phyloP scores from a whole-genome alignment of 176 grass and related monocot species.

The Bromus sterilis region DNA sequence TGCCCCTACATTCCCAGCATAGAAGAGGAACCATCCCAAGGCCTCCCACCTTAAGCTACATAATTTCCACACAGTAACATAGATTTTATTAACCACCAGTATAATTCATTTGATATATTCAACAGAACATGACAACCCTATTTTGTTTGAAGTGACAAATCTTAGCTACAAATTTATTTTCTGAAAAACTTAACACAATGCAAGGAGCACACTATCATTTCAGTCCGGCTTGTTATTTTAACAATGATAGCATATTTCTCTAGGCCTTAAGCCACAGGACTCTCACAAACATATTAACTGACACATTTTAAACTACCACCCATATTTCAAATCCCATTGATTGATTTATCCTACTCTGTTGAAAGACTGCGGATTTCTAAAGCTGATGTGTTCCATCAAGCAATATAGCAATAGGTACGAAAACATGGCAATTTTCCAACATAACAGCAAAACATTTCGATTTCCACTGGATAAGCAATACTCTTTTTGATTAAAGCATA shows the following conservation, averaged over 20 bases:
- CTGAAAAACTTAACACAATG: not conserved
- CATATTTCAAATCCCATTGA: not conserved
- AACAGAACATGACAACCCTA: not conserved
- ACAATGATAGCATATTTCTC: not conserved
- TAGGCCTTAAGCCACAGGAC: not conserved
- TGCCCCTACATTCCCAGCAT: conserved; percentile 55
- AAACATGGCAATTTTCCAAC: not conserved
- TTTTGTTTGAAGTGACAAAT: not conserved
- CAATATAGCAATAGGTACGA: not conserved
- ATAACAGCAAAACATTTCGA: not conserved
- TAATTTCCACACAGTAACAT: not conserved
- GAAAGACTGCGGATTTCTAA: not conserved
- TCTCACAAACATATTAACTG: not conserved
- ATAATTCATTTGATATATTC: not conserved
- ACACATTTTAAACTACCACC: not conserved
- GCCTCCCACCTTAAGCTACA: conserved; percentile 84
- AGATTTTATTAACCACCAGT: conserved; percentile 2
- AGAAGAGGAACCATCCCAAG: conserved; percentile 83
- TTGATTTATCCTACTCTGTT: not conserved
- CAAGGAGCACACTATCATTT: not conserved
- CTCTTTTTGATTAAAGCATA: not conserved
- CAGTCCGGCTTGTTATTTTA: not conserved
- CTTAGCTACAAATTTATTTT: not conserved
- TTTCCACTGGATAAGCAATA: not conserved
- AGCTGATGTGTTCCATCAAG: not conserved